Base-by-base conservation (phyloP, 2,329 filamentous ascomycete species). In the Colletotrichum paranaense region DNA sequence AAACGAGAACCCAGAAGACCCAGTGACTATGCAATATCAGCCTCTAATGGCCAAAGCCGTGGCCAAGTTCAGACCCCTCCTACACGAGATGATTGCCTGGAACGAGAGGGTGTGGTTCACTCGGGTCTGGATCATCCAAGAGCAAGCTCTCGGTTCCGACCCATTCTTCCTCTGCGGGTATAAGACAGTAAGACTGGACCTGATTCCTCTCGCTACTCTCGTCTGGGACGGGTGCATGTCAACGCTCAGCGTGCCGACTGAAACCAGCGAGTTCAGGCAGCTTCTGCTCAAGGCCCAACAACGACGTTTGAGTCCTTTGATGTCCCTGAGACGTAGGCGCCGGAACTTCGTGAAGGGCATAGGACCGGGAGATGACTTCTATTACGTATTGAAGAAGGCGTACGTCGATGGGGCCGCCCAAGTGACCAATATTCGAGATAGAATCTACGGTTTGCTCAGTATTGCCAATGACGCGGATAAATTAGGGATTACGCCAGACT, bases 111-210 rank as follows among this genome's bases (percentile, higher is more conserved):
- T 75, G 1, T 81, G 79, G 78, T 80, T 80, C 67, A 56, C 74
- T 5, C 77, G 79, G 2, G 76, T 79, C 22, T 81, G 79, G 79
- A 77, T 78, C 67, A 72, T 80, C 28, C 79, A 80, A 42, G 79
- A 80, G 64, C 75, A 77, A 4, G 79, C 77, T 2, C 73, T 83
- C 3, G 76, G 80, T 3, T 71, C 76, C 0, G 32, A 46, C 1
- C 75, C 78, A 1, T 22, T 78, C 7, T 74, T 82, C 5, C 62
- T 78, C 1, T 82, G 80, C 60, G 81, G 81, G 9, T 65, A 56
- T 6, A 75, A 72, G 24, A 22, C 49, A 0, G 73, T 81, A 3
- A 77, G 77, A 62, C 76, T 80, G 30, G 77, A 81, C 52, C 76
- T 77, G 26, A 77, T 81, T n/a, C 74, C 76, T 16, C 26, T 74